These are phyloP conservation scores for Tarenaya hassleriana DNA, from an alignment of 345 rosid genomes.

Conservation along the genomic window DNA sequence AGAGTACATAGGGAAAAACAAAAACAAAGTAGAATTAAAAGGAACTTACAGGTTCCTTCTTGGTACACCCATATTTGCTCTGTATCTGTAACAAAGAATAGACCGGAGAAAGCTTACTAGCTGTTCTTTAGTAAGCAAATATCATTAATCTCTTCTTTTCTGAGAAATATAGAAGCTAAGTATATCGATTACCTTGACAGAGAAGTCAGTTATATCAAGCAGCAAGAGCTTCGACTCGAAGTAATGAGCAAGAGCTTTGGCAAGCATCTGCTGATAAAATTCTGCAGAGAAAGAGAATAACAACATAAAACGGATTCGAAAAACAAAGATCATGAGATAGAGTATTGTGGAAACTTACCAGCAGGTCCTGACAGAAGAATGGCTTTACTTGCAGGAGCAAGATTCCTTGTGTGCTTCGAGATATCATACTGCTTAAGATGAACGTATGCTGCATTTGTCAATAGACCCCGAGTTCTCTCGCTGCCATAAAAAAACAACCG, in stretches of 20 bases:
- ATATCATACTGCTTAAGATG: slow-evolving; percentile 76
- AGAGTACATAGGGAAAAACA: slow-evolving; percentile 2
- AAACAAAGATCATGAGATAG: neutral
- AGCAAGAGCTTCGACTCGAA: slow-evolving; percentile 78
- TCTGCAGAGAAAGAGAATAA: slow-evolving; percentile 40
- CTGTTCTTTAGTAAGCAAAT: neutral
- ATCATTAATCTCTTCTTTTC: neutral
- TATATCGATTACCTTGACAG: slow-evolving; percentile 52
- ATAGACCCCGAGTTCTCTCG: slow-evolving; percentile 54
- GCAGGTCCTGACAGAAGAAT: slow-evolving; percentile 91
- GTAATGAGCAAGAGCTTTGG: slow-evolving; percentile 79
- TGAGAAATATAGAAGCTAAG: neutral
- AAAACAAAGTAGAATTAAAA: slow-evolving; percentile 7
- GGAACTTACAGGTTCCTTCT: slow-evolving; percentile 59
- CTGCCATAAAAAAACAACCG: slow-evolving; percentile 33
- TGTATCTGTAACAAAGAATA: slow-evolving; percentile 52
- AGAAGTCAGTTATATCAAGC: slow-evolving; percentile 73
- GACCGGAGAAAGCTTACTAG: slow-evolving; percentile 11
- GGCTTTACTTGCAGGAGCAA: slow-evolving; percentile 83
- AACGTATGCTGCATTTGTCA: slow-evolving; percentile 86
- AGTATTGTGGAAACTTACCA: slow-evolving; percentile 40
- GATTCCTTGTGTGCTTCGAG: slow-evolving; percentile 86
- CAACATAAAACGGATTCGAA: neutral
- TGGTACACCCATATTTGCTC: slow-evolving; percentile 72
- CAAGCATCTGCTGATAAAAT: slow-evolving; percentile 86